Base-by-base conservation (phyloP, 139 green algal genomes). In the Edaphochlamys debaryana region DNA sequence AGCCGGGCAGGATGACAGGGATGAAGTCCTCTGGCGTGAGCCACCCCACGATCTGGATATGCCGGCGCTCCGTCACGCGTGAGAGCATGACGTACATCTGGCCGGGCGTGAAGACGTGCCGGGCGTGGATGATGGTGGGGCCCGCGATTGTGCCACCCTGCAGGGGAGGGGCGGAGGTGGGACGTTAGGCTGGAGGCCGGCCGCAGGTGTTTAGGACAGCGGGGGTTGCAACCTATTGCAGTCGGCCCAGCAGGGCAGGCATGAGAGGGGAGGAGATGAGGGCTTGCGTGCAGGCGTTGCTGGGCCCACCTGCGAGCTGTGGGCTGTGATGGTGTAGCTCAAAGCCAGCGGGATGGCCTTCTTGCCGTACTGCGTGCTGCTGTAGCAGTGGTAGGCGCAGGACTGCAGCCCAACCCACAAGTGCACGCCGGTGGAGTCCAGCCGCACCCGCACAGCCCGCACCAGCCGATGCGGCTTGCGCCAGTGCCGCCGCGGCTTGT, bases 51-150 rank as follows among this genome's bases (percentile, higher is more conserved):
- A 69, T 32, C 32, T 25, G 32, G 6, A 69, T 19, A 5, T 32
- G 63, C 11, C 63, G 32, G 11, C 63, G 63, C 32, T 42, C 63
- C 9, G 73, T 68, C 0, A 69, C 73, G 25, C 73, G 52, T 8
- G 45, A 68, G 11, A 80, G 73, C 73, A 69, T 69, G 20, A 80
- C 73, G 56, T 80, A 80, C 54, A 69, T 8, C 23, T 54, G 60
- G 23, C 52, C 74, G 13, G 74, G 58, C 5, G 74, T n/a, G n/a
- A 81, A 81, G 40, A 42, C 74, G 3, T 9, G 34, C 19, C 74
- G 58, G 17, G 45, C 60, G 5, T 71, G 74, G 29, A 81, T 8
- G 56, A 81, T 71, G 58, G 30, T 41, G 29, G 7, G 37, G 22
- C 74, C 74, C 4, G 38, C 2, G 27, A 81, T 54, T 9, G 74